Evolutionary conservation across 2,329 filamentous ascomycete genomes (phyloP).

Genomic region (Orbilia quercus): DNA sequence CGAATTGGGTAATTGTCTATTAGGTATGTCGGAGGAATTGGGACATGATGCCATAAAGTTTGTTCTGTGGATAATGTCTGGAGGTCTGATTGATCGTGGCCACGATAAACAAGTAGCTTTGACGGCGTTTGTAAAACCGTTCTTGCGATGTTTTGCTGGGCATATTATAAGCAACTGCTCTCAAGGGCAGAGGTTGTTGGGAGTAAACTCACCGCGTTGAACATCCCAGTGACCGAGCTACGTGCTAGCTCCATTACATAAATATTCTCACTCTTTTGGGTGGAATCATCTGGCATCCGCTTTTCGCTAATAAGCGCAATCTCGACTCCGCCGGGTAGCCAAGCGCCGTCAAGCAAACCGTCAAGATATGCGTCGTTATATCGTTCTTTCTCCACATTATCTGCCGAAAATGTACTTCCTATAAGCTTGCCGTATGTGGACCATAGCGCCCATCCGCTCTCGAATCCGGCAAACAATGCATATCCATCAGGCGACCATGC

Average conservation of each 20-base stretch:
- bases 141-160: conserved; percentile 80
- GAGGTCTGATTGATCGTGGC: conserved; percentile 89
- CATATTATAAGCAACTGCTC: conserved; percentile 4
- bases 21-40: conserved; percentile 85
- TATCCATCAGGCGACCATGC: conserved; percentile 95
- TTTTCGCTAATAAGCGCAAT: conserved; percentile 71
- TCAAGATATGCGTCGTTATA: conserved; percentile 81
- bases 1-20: conserved; percentile 93
- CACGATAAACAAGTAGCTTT: conserved; percentile 89
- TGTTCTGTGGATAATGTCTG: conserved; percentile 92
- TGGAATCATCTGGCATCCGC: conserved; percentile 70
- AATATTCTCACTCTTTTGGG: conserved; percentile 70
- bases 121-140: conserved; percentile 89
- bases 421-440: conserved; percentile 95
- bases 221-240: conserved; percentile 91
- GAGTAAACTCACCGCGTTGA: conserved; percentile 70
- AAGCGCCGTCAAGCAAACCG: conserved; percentile 80
- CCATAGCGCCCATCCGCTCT: conserved; percentile 94
- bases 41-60: conserved; percentile 87
- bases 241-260: conserved; percentile 93
- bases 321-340: conserved; percentile 89
- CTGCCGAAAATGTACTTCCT: conserved; percentile 82
- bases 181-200: not conserved
- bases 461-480: conserved; percentile 91
- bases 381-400: conserved; percentile 74